phyloP scores from a whole-genome alignment of 2,329 filamentous ascomycete species.

The Aspergillus latus region DNA sequence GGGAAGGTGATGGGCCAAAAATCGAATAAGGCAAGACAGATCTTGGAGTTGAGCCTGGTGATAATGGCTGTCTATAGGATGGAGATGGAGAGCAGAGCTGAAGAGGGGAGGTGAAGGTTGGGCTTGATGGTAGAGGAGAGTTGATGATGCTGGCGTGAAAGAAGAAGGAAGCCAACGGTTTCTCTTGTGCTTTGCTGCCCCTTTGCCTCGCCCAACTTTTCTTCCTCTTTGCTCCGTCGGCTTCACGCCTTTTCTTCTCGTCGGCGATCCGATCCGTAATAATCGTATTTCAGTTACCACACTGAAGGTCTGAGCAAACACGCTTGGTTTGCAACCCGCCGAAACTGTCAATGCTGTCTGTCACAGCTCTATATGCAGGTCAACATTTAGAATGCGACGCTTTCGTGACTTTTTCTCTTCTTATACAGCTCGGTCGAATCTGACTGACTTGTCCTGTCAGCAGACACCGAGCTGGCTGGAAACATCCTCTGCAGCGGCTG shows the following conservation, averaged over 20 bases:
- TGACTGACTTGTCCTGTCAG: background rate
- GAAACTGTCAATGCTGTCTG: background rate
- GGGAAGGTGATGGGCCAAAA: background rate
- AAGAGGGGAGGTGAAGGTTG: slow-evolving; percentile 3
- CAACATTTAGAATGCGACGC: background rate
- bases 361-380: background rate
- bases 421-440: background rate
- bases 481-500: background rate
- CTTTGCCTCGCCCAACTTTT: slow-evolving; percentile 19
- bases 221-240: slow-evolving; percentile 7
- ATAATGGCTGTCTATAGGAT: slow-evolving; percentile 1
- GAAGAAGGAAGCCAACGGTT: slow-evolving; percentile 11
- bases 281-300: slow-evolving; percentile 17
- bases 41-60: slow-evolving; percentile 7
- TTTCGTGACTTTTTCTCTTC: background rate
- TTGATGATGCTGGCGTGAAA: slow-evolving; percentile 13
- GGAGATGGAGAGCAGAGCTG: background rate
- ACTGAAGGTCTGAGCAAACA: background rate
- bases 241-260: slow-evolving; percentile 5
- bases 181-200: slow-evolving; percentile 14
- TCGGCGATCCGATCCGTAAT: slow-evolving; percentile 16
- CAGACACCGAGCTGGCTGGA: background rate
- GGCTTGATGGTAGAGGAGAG: slow-evolving; percentile 2
- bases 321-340: slow-evolving; percentile 5
- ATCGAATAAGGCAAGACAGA: background rate